These are phyloP conservation scores for Zangia roseola DNA, from an alignment of 768 basidiomycete genomes.

Conservation along the genomic window DNA sequence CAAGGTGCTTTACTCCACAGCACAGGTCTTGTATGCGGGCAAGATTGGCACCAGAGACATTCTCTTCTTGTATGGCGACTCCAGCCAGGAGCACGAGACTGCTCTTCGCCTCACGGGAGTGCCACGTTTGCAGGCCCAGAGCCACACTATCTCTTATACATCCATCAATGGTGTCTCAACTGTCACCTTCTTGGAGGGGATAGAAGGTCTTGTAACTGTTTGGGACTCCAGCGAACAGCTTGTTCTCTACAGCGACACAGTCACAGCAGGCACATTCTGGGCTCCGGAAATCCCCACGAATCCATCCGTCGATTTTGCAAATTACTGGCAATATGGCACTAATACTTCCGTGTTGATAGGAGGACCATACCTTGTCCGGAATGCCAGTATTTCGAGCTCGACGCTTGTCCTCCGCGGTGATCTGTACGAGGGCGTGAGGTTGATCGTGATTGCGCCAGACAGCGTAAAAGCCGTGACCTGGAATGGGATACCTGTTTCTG, in stretches of 20 bases:
- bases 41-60: constrained; percentile 60
- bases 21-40: constrained; percentile 68
- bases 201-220: constrained; percentile 56
- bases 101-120: constrained; percentile 48
- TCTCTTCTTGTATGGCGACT: constrained; percentile 60
- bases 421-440: constrained; percentile 52
- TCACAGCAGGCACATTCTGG: constrained; percentile 73
- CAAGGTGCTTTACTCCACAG: constrained; percentile 66
- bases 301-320: constrained; percentile 42
- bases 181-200: constrained; percentile 55
- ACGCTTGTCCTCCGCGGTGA: constrained; percentile 68
- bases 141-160: constrained; percentile 24
- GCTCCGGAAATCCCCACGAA: constrained; percentile 57
- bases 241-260: constrained; percentile 64
- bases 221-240: constrained; percentile 69
- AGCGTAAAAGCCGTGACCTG: constrained; percentile 57
- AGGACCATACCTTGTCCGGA: constrained; percentile 64
- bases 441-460: constrained; percentile 65
- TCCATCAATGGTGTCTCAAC: constrained; percentile 36
- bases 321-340: constrained; percentile 73
- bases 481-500: constrained; percentile 57
- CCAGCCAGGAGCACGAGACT: constrained; percentile 54
- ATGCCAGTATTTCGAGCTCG: constrained; percentile 45
- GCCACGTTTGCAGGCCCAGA: constrained; percentile 35
- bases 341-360: constrained; percentile 66